Conservation (phyloP, 73 alveolate genomes). For the Breviolum minutum region DNA sequence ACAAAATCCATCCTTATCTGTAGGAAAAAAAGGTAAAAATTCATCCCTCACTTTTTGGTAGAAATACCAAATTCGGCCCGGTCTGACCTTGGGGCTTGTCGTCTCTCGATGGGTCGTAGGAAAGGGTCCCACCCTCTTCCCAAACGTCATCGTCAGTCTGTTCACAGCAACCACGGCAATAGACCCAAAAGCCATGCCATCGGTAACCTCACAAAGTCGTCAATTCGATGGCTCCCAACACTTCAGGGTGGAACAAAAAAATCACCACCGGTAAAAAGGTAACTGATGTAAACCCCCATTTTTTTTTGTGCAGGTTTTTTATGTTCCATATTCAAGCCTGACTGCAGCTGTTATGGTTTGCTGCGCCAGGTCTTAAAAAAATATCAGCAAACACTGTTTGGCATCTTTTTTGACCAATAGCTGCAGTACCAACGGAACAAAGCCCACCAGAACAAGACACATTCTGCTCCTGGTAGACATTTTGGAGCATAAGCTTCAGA, state of each 20-base stretch:
- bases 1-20: neutral
- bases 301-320: too few species aligned
- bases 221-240: too few species aligned
- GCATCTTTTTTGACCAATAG: too few species aligned
- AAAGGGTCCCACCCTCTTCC: conserved; percentile 23
- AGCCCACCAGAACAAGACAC: neutral
- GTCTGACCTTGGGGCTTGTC: neutral
- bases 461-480: conserved; percentile 72
- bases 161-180: conserved; percentile 94
- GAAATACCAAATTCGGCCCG: neutral
- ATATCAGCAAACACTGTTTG: too few species aligned
- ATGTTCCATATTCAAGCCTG: too few species aligned
- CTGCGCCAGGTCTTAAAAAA: too few species aligned
- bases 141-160: conserved; percentile 41
- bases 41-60: neutral
- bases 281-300: neutral
- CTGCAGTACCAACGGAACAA: too few species aligned
- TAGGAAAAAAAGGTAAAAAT: neutral
- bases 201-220: conserved; percentile 27
- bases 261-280: neutral
- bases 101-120: conserved; percentile 26
- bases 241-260: neutral
- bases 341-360: too few species aligned
- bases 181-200: conserved; percentile 88
- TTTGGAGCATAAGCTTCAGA: conserved; percentile 69